Percentiles rank a stretch among this genome's conserved stretches.
Evolutionary conservation across 768 basidiomycete genomes (phyloP).

Genomic region (Megacollybia marginata): DNA sequence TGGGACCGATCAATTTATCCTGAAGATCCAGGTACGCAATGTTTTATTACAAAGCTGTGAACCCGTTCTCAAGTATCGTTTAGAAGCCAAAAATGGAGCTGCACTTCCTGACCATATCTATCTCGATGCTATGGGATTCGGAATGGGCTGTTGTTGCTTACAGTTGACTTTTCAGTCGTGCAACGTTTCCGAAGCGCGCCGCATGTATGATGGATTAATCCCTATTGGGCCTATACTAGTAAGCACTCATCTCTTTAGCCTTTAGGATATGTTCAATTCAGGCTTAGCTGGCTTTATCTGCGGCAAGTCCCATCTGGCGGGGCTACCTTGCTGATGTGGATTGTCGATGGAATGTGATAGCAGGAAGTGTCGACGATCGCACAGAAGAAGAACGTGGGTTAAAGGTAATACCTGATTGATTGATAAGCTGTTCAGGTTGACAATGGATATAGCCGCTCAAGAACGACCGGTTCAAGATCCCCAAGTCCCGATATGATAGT

Average conservation of each 20-base stretch:
- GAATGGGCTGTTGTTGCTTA: slow-evolving; percentile 98
- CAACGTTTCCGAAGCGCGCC: slow-evolving; percentile 84
- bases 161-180: slow-evolving; percentile 98
- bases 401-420: slow-evolving; percentile 40
- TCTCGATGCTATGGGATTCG: slow-evolving; percentile 99
- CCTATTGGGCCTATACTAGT: slow-evolving; percentile 96
- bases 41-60: slow-evolving; percentile 1
- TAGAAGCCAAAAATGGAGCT: slow-evolving; percentile 87
- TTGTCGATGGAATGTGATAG: slow-evolving; percentile 98
- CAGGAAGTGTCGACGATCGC: slow-evolving; percentile 96
- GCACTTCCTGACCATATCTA: slow-evolving; percentile 90
- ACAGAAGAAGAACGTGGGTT: slow-evolving; percentile 91
- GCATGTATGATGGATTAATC: slow-evolving; percentile 93
- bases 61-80: slow-evolving; percentile 4
- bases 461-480: slow-evolving; percentile 69
- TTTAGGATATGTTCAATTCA: slow-evolving; percentile 3
- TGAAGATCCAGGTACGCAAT: slow-evolving; percentile 71
- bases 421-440: neutral
- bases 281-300: slow-evolving; percentile 81
- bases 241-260: slow-evolving; percentile 14
- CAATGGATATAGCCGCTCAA: slow-evolving; percentile 58
- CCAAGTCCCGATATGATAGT: slow-evolving; percentile 96
- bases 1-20: slow-evolving; percentile 77
- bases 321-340: slow-evolving; percentile 96
- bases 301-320: slow-evolving; percentile 91